A percentile compares a stretch with the other conserved stretches of the same genome.
Conservation (phyloP, 2,329 filamentous ascomycete genomes). For the Arthrobotrys musiformis region DNA sequence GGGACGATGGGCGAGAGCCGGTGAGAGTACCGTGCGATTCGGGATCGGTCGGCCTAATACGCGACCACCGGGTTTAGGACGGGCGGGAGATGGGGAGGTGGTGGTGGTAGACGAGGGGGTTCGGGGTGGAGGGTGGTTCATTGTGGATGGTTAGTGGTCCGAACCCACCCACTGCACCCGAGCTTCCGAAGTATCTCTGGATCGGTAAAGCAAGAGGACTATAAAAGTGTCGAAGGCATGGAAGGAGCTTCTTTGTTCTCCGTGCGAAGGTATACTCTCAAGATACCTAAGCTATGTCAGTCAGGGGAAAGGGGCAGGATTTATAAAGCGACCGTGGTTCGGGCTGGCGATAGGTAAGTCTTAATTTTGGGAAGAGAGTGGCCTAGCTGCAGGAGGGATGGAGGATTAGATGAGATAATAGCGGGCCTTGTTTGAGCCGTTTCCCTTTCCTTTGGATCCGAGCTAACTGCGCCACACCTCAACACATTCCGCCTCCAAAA, state of each 20-base stretch:
- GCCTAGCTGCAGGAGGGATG: not conserved
- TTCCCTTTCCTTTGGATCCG: not conserved
- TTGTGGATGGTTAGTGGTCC: conserved; percentile 34
- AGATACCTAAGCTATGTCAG: not conserved
- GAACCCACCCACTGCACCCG: conserved; percentile 44
- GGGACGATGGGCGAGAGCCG: conserved; percentile 41
- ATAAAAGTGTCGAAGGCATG: not conserved
- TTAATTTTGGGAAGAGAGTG: not conserved
- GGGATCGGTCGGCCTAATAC: conserved; percentile 46
- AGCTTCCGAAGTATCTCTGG: not conserved
- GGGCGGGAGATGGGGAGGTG: conserved; percentile 25
- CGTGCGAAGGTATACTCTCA: not conserved
- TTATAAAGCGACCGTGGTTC: conserved; percentile 23
- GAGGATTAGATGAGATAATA: conserved; percentile 12
- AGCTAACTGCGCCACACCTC: conserved; percentile 5
- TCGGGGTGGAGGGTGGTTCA: conserved; percentile 42
- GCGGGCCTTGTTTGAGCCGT: conserved; percentile 7
- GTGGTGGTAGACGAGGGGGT: conserved; percentile 28
- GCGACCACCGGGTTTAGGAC: conserved; percentile 46
- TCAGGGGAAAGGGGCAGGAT: conserved; percentile 1
- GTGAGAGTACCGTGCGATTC: conserved; percentile 27
- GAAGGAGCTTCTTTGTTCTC: not conserved
- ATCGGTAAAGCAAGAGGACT: not conserved
- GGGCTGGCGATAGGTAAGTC: conserved; percentile 2
- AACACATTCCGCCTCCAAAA: not conserved